Evolutionary conservation across 2,329 filamentous ascomycete species (phyloP), one percentile per base, ranked within the genome.

Genomic region (Monosporascus sp.): DNA sequence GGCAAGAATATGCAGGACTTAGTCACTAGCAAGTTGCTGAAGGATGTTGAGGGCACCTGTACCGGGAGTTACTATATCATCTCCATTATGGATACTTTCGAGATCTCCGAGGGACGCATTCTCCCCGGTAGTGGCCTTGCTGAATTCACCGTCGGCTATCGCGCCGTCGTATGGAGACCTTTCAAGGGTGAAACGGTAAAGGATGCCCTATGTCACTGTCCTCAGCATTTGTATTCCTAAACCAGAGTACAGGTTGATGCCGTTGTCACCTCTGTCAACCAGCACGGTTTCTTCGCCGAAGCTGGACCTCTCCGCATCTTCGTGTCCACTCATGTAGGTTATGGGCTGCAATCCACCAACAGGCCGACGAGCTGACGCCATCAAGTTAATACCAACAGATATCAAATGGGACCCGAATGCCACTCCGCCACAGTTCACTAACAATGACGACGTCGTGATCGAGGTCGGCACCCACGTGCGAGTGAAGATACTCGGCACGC

Each of bases 51-150:
- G 74, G 94, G 94, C 24, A 93, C 89, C 43, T 97, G 92, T 72
- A 94, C 91, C 3, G 94, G 94, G 54, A 91, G 90, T 70, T 97
- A 96, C 78, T 97, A 94, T 73, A 95, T 99, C 68, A 94, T 99
- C 64, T 94, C 91, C 68, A 95, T 99, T 66, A 93, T 99, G 84
- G 92, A 97, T 72, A 89, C 92, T 48, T 92, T 95, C 65, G 89
- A 97, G 63, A 93, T 97, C 65, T 95, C 91, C 17, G 91, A 96
- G 67, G 92, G 92, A 14, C 87, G 91, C 63, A 93, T 99, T 57
- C 82, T 97, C 53, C 93, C 94, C 3, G 90, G 93, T 8, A 96
- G 88, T 57, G 94, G 92, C 9, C 81, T 95, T 61, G 93, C 94
- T 20, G 91, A 97, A 72, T 99, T 97, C 69, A 96, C 89, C 0